Base-by-base conservation (phyloP, 1,139 yeast genomes). In the Wickerhamiella infanticola region DNA sequence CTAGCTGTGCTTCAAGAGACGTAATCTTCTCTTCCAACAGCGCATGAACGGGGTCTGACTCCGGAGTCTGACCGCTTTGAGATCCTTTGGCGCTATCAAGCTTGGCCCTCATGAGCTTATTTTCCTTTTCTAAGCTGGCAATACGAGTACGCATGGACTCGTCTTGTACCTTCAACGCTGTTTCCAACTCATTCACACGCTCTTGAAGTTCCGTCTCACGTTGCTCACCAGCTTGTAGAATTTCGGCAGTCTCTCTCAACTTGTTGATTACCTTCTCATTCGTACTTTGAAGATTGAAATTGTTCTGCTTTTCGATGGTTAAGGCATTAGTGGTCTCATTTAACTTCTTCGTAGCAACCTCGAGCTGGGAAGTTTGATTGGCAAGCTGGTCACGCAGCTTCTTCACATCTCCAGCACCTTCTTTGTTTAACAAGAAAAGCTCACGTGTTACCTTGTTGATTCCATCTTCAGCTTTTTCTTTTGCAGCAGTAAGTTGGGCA, bases 401-500 rank as follows among this genome's bases (percentile, higher is more conserved):
- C 23, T 61, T 69, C 52, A 73, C 60, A 11, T 64, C 65, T 0
- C 72, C 73, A 29, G 9, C 11, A 2, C 71, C 74, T 49, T 79
- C 79, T 35, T 76, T 77, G 0, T 77, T 72, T 39, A 85, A 64
- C 39, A 73, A 74, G 59, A 85, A 75, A 37, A 88, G 66, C 52
- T 86, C 96, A 41, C 90, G 69, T 49, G 81, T 81, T 95, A 88
- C 84, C 55, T 85, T 85, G 59, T 85, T 88, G 47, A 88, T 80
- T 4, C 95, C 96, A 50, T 77, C 79, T 56, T 88, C 96, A 1
- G 90, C 83, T 51, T 76, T 81, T 27, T 71, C 69, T 55, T 81
- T 82, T 7, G 74, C 75, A 35, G 63, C 62, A 18, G 68, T 69
- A 0, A 69, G 51, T 2, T 57, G 49, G 5, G 62, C 61, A 23